Evolutionary conservation across 2,329 filamentous ascomycete genomes (phyloP), one percentile per base, ranked within the genome.

Genomic region (Thelonectria discophora): DNA sequence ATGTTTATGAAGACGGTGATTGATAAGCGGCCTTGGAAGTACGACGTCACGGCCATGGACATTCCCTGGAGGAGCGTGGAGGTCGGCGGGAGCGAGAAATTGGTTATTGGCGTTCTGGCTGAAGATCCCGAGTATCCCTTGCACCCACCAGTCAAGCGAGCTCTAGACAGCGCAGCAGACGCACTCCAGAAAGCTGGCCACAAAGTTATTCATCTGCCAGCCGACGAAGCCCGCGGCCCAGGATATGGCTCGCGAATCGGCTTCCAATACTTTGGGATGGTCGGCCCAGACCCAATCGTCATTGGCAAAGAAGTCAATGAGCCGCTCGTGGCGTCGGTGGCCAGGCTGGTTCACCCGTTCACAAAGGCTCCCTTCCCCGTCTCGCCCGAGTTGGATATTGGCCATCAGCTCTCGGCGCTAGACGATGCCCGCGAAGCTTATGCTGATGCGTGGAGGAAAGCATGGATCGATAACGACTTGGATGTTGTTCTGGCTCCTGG

Each of bases 51-150:
- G 0, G 78, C 75, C 0, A 54, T 80, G 1, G 76, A 77, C 10
- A 72, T 80, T 0, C 81, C 82, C 0, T 88, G 85, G 85, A 75
- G 78, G 20, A 59, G 55, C 1, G 60, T 77, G 1, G 69, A 65
- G 0, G n/a, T 24, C 18, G 51, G 43, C 3, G 32, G 59, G 4
- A 68, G 72, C 46, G 53, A 58, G 13, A 12, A 24, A 20, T 63
- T 86, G 3, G 77, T 76, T 0, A 80, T 88, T 40, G 85, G 85
- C 0, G 64, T 86, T 1, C 68, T 85, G 11, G 59, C 78, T 2
- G 80, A 82, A 46, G 81, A 85, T 63, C 73, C 78, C 0, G 71
- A 79, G 2, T 80, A 80, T 30, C 82, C 82, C 0, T 72, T 86
- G 0, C 82, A 85, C 21, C 84, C 85, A 0, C 81, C 84, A 0